These are phyloP conservation scores for Quercus alba DNA, from an alignment of 306 rosid genomes.

Conservation along the genomic window DNA sequence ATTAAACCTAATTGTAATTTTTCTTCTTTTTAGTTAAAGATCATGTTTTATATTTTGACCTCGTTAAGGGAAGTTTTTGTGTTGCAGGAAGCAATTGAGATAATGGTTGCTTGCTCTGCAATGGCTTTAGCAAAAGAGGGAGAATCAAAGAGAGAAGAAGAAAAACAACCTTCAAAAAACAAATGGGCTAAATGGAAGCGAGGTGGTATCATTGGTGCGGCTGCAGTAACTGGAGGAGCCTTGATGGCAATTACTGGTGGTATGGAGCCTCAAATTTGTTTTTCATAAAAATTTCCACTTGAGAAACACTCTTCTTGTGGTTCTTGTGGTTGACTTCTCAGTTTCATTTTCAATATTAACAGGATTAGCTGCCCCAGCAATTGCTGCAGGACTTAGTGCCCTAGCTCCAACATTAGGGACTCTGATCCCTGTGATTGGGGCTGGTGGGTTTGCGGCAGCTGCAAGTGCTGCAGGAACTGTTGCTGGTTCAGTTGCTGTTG, in stretches of 20 bases:
- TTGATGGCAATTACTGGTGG: conserved; percentile 96
- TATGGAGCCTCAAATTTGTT: conserved; percentile 34
- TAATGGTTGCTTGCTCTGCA: conserved; percentile 85
- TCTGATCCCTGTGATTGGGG: conserved; percentile 84
- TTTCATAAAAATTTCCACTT: conserved; percentile 8
- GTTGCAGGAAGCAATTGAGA: conserved; percentile 89
- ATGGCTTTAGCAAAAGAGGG: conserved; percentile 68
- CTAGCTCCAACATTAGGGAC: conserved; percentile 95
- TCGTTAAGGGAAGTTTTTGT: conserved; percentile 18
- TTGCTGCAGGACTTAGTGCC: conserved; percentile 88
- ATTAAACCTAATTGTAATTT: not conserved
- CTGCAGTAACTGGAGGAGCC: conserved; percentile 91
- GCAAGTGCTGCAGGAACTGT: conserved; percentile 92
- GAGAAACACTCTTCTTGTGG: conserved; percentile 1
- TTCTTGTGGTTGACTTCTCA: conserved; percentile 18
- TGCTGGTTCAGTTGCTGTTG: conserved; percentile 96
- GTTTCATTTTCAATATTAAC: conserved; percentile 29
- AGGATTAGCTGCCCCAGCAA: conserved; percentile 98
- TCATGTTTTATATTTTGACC: conserved; percentile 19
- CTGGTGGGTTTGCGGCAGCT: conserved; percentile 92
- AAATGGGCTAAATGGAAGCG: conserved; percentile 90
- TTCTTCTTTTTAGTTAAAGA: not conserved
- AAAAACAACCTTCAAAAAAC: conserved; percentile 39
- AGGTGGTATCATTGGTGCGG: conserved; percentile 95
- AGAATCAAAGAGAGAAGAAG: conserved; percentile 53